Evolutionary conservation across 306 rosid genomes (phyloP), one percentile per base, ranked within the genome.

Genomic region (Acmispon strigosus): DNA sequence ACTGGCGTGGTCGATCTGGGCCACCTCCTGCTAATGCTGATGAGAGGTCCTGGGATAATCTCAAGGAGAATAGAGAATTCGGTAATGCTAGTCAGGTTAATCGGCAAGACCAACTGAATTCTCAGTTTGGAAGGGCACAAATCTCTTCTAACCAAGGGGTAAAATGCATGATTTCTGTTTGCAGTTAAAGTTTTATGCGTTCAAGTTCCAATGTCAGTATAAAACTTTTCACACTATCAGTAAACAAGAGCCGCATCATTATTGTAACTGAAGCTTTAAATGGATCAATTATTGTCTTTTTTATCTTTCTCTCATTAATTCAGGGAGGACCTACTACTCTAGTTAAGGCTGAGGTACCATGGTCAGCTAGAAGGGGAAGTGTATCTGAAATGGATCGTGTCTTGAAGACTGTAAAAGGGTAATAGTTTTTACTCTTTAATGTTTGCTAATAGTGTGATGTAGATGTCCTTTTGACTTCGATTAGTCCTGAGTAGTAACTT

Each of bases 371-470:
- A 81, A 95, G 82, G 79, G 99, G 82, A 73, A 85, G 24, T 61
- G 86, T 89, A 43, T 89, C 99, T 74, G 99, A 95, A 0, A 89
- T 86, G 73, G 99, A 91, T 57, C 97, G 97, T 64, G 97, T 91
- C 37, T 60, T 89, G 82, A 95, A 91, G 84, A 91, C 97, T 51
- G 89, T 95, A 7, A 95, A 95, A 79, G 99, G 99, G 99, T 95
- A 91, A 70, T 66, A 6, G 17, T 27, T 58, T 78, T 10, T 57
- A 58, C n/a, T 15, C 64, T 27, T 14, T 11, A n/a, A 41, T 66
- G 47, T 27, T 14, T 36, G n/a, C 34, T 64, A 34, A 2, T 48
- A 14, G 51, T 70, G 53, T 60, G 62, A 29, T 62, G 54, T 10
- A 12, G 6, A 36, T 61, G 4, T 64, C 11, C 10, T 10, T 8